Evolutionary conservation across 768 basidiomycete genomes (phyloP), one percentile per base, ranked within the genome.

Genomic region (Tricholoma hemisulphureum): DNA sequence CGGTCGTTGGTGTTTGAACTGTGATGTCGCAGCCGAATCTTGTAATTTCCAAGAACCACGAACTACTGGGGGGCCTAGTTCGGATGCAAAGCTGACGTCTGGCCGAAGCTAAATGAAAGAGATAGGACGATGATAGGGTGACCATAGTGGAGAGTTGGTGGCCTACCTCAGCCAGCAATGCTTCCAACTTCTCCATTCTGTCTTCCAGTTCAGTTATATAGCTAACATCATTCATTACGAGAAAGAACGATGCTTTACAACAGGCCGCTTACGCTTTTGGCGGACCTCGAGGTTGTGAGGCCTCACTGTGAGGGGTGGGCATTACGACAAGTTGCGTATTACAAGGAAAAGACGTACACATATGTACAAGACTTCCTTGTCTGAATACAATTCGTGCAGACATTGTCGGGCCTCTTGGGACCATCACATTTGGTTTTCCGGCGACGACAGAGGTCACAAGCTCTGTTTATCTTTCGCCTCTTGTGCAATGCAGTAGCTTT

Each of bases 381-480:
- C 59, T 80, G 78, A 7, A 73, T 51, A 67, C 86, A 88, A 66
- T 84, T 87, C 34, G 86, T 77, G 64, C 86, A 88, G 20, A 77
- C 58, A 55, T 81, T 78, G 56, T 79, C 73, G 4, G 69, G 65
- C 73, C 78, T 80, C 62, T 72, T 77, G 13, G 83, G 77, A 7
- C 85, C 84, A 65, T 86, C 84, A 63, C 85, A 87, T 63, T 79
- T 81, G 37, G 81, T 82, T 69, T 86, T 86, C 43, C 80, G 77
- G 29, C 80, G 75, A 14, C 85, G 73, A 62, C 85, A 87, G 28
- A 73, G 75, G 63, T 87, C 85, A 60, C 85, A 87, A 10, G 84
- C 83, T 16, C 85, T 74, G 31, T 83, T 80, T 16, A 79, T 73
- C 66, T 77, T 82, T 35, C 78, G 77, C 53, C 73, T 80, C 70